Percentiles rank a stretch among this genome's conserved stretches.
Conservation (phyloP, 1,284 basidiomycete species). For the Microbotryum lychnidis-dioicae region DNA sequence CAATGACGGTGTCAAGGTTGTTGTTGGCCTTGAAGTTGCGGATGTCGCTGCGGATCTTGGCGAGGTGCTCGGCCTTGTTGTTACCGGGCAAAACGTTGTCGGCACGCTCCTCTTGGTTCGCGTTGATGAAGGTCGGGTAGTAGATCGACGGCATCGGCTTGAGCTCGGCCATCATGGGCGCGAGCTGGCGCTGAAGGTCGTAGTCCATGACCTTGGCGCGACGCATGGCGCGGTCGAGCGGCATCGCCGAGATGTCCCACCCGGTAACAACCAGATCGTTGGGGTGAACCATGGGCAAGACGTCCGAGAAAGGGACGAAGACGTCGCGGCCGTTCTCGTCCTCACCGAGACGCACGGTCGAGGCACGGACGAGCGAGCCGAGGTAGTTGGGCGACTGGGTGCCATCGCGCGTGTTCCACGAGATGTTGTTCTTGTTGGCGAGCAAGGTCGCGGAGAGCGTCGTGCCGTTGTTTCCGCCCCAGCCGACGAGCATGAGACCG, state of each 20-base stretch:
- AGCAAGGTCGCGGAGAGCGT: slow-evolving; percentile 91
- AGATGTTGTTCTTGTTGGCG: slow-evolving; percentile 90
- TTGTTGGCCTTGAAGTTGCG: slow-evolving; percentile 83
- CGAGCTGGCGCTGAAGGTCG: slow-evolving; percentile 92
- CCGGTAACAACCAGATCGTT: slow-evolving; percentile 92
- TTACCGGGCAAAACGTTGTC: slow-evolving; percentile 80
- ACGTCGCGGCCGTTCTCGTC: slow-evolving; percentile 84
- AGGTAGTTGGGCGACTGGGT: slow-evolving; percentile 95
- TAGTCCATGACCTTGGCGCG: slow-evolving; percentile 92
- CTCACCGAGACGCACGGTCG: slow-evolving; percentile 82
- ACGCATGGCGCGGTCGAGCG: slow-evolving; percentile 86
- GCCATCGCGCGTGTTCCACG: slow-evolving; percentile 90
- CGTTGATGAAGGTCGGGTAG: slow-evolving; percentile 42
- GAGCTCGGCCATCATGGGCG: slow-evolving; percentile 71
- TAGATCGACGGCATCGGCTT: slow-evolving; percentile 90
- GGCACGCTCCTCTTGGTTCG: slow-evolving; percentile 92
- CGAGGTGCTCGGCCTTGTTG: slow-evolving; percentile 86
- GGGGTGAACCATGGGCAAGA: slow-evolving; percentile 96
- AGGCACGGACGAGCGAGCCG: slow-evolving; percentile 74
- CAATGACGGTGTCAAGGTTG: slow-evolving; percentile 59
- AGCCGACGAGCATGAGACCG: slow-evolving; percentile 92
- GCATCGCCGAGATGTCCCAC: slow-evolving; percentile 86
- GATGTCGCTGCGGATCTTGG: slow-evolving; percentile 85
- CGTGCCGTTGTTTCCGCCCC: slow-evolving; percentile 95
- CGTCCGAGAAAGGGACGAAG: slow-evolving; percentile 83